phyloP scores from a whole-genome alignment of 768 basidiomycete species.

The Tricholomella constricta region DNA sequence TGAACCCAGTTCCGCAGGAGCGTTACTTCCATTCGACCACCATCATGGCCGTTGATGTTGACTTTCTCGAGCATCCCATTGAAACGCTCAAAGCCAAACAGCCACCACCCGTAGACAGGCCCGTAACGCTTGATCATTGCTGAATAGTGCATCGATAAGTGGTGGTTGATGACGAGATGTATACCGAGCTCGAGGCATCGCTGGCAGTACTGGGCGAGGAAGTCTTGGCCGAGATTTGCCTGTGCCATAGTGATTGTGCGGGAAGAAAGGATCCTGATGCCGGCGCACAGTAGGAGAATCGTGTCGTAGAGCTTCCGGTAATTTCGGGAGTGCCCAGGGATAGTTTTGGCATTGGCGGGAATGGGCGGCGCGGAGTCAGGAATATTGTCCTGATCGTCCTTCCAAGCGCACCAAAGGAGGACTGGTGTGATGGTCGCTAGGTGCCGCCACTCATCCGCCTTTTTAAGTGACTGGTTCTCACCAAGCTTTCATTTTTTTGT shows the following conservation, averaged over 20 bases:
- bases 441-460: slow-evolving; percentile 34
- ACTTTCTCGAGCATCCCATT: slow-evolving; percentile 35
- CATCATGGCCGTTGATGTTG: slow-evolving; percentile 32
- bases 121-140: slow-evolving; percentile 26
- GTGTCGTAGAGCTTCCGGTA: slow-evolving; percentile 18
- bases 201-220: slow-evolving; percentile 20
- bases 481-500: slow-evolving; percentile 24
- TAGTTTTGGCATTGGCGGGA: slow-evolving; percentile 16
- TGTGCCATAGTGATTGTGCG: slow-evolving; percentile 24
- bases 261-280: slow-evolving; percentile 19
- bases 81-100: slow-evolving; percentile 36
- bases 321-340: slow-evolving; percentile 15
- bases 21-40: slow-evolving; percentile 31
- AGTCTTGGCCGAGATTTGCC: slow-evolving; percentile 22
- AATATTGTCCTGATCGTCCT: slow-evolving; percentile 22
- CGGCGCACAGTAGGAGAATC: slow-evolving; percentile 20
- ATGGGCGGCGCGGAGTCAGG: slow-evolving; percentile 15
- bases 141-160: slow-evolving; percentile 27
- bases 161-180: slow-evolving; percentile 26
- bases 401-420: slow-evolving; percentile 28
- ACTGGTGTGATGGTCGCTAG: slow-evolving; percentile 26
- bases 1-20: slow-evolving; percentile 31
- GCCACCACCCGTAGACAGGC: slow-evolving; percentile 36
- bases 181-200: slow-evolving; percentile 16
- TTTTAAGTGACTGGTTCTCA: slow-evolving; percentile 32